phyloP scores from a whole-genome alignment of 2,329 filamentous ascomycete genomes.

The Simplicillium aogashimaense region DNA sequence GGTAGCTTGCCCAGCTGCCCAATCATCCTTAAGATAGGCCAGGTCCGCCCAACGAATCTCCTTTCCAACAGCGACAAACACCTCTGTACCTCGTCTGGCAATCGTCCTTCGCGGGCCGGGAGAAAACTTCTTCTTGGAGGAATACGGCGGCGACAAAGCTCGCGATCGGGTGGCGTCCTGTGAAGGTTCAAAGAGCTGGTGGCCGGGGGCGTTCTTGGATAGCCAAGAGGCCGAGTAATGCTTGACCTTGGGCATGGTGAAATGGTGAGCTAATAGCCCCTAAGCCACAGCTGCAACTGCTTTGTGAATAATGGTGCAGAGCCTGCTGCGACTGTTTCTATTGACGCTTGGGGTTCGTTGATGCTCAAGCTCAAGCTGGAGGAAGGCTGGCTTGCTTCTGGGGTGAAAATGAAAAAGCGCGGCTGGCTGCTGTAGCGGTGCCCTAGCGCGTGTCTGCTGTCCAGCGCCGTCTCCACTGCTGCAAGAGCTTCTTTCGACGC shows the following conservation, averaged over 20 bases:
- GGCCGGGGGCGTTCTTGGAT: constrained; percentile 64
- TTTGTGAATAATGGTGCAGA: too few relatives aligned
- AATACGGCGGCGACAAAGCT: constrained; percentile 26
- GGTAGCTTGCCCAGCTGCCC: constrained; percentile 19
- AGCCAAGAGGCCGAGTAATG: constrained; percentile 85
- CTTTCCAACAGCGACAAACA: constrained; percentile 81
- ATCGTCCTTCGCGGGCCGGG: constrained; percentile 55
- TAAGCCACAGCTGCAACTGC: background rate
- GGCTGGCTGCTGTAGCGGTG: background rate
- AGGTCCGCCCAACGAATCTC: constrained; percentile 91
- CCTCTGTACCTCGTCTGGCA: constrained; percentile 71
- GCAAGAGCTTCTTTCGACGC: background rate
- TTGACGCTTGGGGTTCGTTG: background rate
- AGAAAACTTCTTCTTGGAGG: constrained; percentile 30
- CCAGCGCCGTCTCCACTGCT: constrained; percentile 2
- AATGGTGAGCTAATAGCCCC: constrained; percentile 1
- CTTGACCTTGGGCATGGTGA: constrained; percentile 72
- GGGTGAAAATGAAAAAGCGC: background rate
- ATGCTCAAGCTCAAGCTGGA: background rate
- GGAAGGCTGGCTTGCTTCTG: background rate
- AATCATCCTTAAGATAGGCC: constrained; percentile 60
- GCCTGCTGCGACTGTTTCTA: too few relatives aligned
- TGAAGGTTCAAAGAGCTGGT: constrained; percentile 60
- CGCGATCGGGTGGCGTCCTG: constrained; percentile 27
- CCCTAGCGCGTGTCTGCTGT: background rate